Base-by-base conservation (phyloP, 164 flowering plant species). In the Protea cynaroides region DNA sequence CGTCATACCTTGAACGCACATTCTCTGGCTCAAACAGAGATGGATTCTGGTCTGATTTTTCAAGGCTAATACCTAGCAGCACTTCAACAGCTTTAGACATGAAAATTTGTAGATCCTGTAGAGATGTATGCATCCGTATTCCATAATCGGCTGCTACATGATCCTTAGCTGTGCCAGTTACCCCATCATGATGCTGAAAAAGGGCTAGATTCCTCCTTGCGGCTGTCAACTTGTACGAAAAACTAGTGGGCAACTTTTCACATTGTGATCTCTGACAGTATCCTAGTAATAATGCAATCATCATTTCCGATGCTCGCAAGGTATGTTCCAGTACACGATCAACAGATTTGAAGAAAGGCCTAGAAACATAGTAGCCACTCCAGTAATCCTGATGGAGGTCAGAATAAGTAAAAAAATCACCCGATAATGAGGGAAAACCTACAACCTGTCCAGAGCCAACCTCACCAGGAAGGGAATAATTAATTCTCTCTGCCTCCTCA, bases 361-460 rank as follows among this genome's bases (percentile, higher is more conserved):
- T 85, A n/a, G 99, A 95, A 52, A 92, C 99, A 80, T 89, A 95
- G 81, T 95, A 92, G 24, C 99, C 99, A 78, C 99, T 95, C 97
- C 99, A 95, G 61, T 95, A 95, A 69, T 95, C 99, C 58, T 86
- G 82, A 70, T 88, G 80, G 58, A 97, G 77, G 74, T 95, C 99
- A 68, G 99, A 92, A 74, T 92, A 95, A 19, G 99, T 95, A 65
- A 95, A 95, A 80, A 95, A 95, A 68, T 95, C 99, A 57, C 99
- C 99, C 4, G 99, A 84, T 12, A 95, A 76, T 47, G 97, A 85
- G 37, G 99, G 96, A 64, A 95, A 92, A 24, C 99, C 97, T 56
- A 64, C 82, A 59, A 92, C 69, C 72, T 85, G 84, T 60, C 75
- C 81, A 24, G 99, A 95, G 21, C 97, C 99, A 56, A 82, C 57